A percentile compares a stretch with the other conserved stretches of the same genome.
phyloP scores from a whole-genome alignment of 495 filamentous ascomycete species.

The Wilcoxina mikolae region DNA sequence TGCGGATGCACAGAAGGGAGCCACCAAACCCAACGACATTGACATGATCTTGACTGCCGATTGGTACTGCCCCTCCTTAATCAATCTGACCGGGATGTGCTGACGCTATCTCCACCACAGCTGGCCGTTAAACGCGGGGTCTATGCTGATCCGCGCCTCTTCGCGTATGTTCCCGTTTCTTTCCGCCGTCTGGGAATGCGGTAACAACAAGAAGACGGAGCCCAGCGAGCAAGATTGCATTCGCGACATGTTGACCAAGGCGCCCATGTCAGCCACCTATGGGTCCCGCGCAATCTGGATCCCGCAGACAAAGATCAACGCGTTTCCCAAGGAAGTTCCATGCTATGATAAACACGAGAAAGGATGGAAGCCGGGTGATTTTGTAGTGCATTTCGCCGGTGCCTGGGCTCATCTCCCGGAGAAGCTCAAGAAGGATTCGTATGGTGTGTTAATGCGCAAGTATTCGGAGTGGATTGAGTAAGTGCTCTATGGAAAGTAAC shows the following conservation, averaged over 20 bases:
- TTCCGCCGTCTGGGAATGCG: conserved; percentile 11
- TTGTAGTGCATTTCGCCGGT: conserved; percentile 29
- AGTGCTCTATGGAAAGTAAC: background rate
- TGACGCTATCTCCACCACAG: conserved; percentile 8
- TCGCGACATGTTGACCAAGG: conserved; percentile 5
- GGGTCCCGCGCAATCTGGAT: conserved; percentile 11
- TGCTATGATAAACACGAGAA: conserved; percentile 23
- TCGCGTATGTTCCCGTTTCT: conserved; percentile 21
- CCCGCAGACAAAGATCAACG: conserved; percentile 27
- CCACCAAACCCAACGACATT: conserved; percentile 9
- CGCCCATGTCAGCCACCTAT: conserved; percentile 3
- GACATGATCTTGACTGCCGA: conserved; percentile 18
- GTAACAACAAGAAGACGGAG: conserved; percentile 8
- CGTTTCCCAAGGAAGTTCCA: conserved; percentile 26
- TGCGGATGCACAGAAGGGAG: conserved; percentile 15
- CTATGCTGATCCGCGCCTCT: conserved; percentile 22
- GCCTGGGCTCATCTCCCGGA: conserved; percentile 29
- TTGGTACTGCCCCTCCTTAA: conserved; percentile 5
- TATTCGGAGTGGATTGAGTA: conserved; percentile 13
- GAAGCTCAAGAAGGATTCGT: conserved; percentile 9
- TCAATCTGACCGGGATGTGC: background rate
- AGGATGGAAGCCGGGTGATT: conserved; percentile 22
- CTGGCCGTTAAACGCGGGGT: conserved; percentile 29
- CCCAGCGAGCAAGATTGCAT: conserved; percentile 27
- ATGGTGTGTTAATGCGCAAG: conserved; percentile 6